Percentiles rank a stretch among this genome's conserved stretches.
These are phyloP conservation scores for Phytophthora chlamydospora DNA, from an alignment of 352 stramenopile species.

Conservation along the genomic window DNA sequence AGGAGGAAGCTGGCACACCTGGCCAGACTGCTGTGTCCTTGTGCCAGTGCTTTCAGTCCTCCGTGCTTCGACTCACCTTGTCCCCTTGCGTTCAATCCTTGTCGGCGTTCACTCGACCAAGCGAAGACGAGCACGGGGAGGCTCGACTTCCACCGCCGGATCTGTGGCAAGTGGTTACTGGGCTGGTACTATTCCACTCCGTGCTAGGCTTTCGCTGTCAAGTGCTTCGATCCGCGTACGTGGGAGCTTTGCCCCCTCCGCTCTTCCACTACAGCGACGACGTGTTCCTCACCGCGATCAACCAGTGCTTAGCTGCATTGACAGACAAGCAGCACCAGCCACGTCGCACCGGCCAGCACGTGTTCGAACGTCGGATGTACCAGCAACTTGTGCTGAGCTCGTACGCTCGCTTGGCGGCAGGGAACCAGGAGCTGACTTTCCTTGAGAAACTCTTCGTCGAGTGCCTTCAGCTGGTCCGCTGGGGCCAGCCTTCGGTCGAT, in stretches of 20 bases:
- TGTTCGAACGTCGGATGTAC: constrained; percentile 19
- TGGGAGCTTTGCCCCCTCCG: constrained; percentile 9
- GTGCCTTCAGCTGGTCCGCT: constrained; percentile 25
- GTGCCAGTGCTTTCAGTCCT: constrained; percentile 46
- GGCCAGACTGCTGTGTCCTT: constrained; percentile 21
- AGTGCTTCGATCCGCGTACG: constrained; percentile 17
- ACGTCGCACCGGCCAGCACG: constrained; percentile 5
- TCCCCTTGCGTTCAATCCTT: constrained; percentile 31
- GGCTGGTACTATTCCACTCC: constrained; percentile 54
- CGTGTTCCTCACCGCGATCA: constrained; percentile 34
- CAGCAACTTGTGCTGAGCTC: constrained; percentile 32
- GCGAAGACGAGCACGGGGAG: constrained; percentile 16
- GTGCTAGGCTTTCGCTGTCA: constrained; percentile 30
- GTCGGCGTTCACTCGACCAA: constrained; percentile 16
- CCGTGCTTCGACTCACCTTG: constrained; percentile 43
- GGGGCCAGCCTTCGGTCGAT: not conserved
- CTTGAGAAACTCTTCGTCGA: constrained; percentile 29
- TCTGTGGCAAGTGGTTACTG: constrained; percentile 40
- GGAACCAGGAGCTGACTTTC: constrained; percentile 24
- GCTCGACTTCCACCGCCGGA: not conserved
- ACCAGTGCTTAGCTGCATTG: constrained; percentile 17
- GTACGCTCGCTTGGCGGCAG: constrained; percentile 22
- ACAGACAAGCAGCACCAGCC: constrained; percentile 16
- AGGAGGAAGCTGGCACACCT: not conserved
- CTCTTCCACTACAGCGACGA: constrained; percentile 26